Evolutionary conservation across 441 rosid genomes (phyloP).

Genomic region (Euphorbia celastroides): DNA sequence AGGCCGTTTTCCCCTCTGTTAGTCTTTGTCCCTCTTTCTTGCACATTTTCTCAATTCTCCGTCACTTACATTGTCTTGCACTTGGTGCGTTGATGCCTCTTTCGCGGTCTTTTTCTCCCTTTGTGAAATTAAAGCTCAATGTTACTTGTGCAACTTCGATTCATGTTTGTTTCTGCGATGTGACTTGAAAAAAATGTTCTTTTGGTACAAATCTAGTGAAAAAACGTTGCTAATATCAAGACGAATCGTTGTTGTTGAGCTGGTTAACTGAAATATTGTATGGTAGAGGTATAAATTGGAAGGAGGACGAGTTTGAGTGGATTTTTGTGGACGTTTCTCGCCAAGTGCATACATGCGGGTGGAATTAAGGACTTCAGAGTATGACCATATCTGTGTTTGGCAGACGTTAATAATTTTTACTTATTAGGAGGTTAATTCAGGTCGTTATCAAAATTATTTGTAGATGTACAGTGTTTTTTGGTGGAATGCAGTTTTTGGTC

Average conservation of each 20-base stretch:
- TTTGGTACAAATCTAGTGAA: neutral
- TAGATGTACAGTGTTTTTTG: neutral
- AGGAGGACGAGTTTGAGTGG: neutral
- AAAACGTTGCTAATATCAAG: neutral
- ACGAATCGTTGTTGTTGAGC: neutral
- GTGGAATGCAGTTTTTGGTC: neutral
- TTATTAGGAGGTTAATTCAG: neutral
- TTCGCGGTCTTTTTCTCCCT: neutral
- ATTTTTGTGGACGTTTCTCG: neutral
- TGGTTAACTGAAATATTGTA: neutral
- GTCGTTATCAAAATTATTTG: neutral
- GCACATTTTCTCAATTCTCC: neutral
- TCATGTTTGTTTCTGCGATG: neutral
- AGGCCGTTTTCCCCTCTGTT: constrained; percentile 98
- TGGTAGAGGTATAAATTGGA: neutral
- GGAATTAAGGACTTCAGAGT: neutral
- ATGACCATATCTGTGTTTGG: neutral
- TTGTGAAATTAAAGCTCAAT: neutral
- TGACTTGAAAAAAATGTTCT: neutral
- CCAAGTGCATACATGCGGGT: neutral
- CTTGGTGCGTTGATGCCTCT: neutral
- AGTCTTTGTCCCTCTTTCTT: constrained; percentile 24
- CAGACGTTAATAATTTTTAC: neutral
- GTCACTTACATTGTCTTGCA: neutral
- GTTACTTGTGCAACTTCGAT: neutral